These are phyloP conservation scores for Chlamydomonas reinhardtii DNA, from an alignment of 163 green algal species.

Conservation along the genomic window DNA sequence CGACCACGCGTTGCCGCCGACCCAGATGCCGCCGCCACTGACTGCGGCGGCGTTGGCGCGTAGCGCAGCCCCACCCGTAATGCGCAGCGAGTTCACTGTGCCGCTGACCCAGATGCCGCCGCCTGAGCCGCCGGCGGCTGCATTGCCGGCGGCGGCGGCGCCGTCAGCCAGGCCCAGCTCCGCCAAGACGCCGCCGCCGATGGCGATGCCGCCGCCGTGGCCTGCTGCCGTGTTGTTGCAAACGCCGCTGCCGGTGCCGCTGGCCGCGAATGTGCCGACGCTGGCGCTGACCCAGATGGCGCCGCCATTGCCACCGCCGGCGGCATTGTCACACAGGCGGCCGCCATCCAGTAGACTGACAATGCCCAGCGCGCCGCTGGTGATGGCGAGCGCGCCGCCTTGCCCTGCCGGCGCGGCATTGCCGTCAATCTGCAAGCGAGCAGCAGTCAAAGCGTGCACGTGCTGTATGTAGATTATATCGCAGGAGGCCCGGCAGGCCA, in stretches of 20 bases:
- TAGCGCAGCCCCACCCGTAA: not conserved
- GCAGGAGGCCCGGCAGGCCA: too few species aligned
- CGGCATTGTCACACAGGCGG: not conserved
- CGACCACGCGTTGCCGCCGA: not conserved
- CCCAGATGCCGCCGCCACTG: not conserved
- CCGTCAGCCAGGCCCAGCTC: not conserved
- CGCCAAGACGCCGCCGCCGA: not conserved
- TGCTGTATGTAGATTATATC: too few species aligned
- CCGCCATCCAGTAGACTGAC: not conserved
- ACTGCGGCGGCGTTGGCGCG: not conserved
- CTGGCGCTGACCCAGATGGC: not conserved
- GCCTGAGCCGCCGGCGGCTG: too few species aligned
- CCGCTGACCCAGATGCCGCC: not conserved
- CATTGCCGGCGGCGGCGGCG: not conserved
- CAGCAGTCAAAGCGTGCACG: too few species aligned
- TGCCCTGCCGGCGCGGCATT: not conserved
- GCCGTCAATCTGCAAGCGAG: not conserved
- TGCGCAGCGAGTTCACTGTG: not conserved
- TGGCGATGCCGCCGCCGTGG: not conserved
- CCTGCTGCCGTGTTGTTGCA: not conserved
- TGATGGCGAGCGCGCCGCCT: not conserved
- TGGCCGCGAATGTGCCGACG: not conserved
- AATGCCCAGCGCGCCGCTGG: not conserved
- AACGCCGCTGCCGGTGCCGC: not conserved
- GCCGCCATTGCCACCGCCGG: not conserved